A percentile compares a stretch with the other conserved stretches of the same genome.
phyloP scores from a whole-genome alignment of 2,329 filamentous ascomycete species.

The Alternaria solani region DNA sequence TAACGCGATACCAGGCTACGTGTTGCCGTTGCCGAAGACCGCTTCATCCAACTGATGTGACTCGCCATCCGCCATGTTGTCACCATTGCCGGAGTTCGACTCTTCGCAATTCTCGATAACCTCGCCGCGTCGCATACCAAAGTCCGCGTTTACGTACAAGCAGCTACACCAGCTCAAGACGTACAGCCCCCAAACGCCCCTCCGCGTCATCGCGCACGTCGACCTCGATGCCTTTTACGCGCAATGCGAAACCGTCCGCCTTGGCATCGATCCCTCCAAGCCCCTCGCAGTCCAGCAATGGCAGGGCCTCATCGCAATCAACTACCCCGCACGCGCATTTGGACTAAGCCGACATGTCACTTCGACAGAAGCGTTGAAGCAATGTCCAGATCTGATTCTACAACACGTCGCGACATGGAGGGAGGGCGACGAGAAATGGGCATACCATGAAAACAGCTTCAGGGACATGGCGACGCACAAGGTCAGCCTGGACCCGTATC shows the following conservation, averaged over 20 bases:
- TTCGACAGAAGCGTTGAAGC: slow-evolving; percentile 80
- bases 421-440: slow-evolving; percentile 91
- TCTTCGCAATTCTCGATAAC: slow-evolving; percentile 57
- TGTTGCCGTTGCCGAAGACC: not conserved
- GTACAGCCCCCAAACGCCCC: slow-evolving; percentile 74
- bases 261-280: slow-evolving; percentile 75
- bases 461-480: slow-evolving; percentile 87
- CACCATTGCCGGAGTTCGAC: slow-evolving; percentile 56
- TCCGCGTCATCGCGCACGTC: slow-evolving; percentile 88
- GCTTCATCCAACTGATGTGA: slow-evolving; percentile 3
- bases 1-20: not conserved
- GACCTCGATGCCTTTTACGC: slow-evolving; percentile 96
- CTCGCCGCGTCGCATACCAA: slow-evolving; percentile 47
- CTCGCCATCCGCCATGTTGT: slow-evolving; percentile 51
- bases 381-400: slow-evolving; percentile 82
- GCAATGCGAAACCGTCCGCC: slow-evolving; percentile 91
- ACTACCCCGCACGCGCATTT: slow-evolving; percentile 86
- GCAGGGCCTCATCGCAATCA: slow-evolving; percentile 94
- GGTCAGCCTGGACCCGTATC: slow-evolving; percentile 92
- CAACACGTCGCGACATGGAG: slow-evolving; percentile 97
- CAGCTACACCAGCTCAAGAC: slow-evolving; percentile 79
- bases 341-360: slow-evolving; percentile 83
- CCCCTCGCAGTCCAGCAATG: slow-evolving; percentile 95
- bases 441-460: slow-evolving; percentile 82
- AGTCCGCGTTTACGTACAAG: slow-evolving; percentile 84